Conservation (phyloP, 371 early-diverging fungal genomes). For the Enterospora canceri region DNA sequence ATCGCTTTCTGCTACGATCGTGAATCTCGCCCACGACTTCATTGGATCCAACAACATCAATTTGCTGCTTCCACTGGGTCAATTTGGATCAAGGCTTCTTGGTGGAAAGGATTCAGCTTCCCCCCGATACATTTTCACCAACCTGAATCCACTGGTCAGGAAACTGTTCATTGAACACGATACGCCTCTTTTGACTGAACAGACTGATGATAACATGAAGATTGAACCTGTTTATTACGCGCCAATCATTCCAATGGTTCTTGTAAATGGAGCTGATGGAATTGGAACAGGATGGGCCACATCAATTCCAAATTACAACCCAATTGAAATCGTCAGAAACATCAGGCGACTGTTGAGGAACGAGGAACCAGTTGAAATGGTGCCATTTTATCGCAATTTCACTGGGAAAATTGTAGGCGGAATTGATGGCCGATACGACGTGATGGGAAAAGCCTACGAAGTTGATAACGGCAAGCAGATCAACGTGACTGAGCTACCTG, state of each 20-base stretch:
- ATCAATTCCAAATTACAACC: constrained; percentile 68
- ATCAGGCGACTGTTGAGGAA: constrained; percentile 68
- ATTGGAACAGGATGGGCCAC: constrained; percentile 84
- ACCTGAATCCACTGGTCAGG: constrained; percentile 66
- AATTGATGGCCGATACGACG: constrained; percentile 61
- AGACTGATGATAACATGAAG: constrained; percentile 76
- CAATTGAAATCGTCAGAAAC: constrained; percentile 77
- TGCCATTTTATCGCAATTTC: constrained; percentile 91
- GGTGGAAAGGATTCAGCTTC: constrained; percentile 95
- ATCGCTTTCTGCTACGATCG: constrained; percentile 73
- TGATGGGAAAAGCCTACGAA: constrained; percentile 64
- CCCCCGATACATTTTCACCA: constrained; percentile 89
- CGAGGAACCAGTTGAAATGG: constrained; percentile 65
- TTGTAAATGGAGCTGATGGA: constrained; percentile 91
- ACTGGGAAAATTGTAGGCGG: constrained; percentile 57
- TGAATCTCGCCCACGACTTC: constrained; percentile 88
- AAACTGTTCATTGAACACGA: constrained; percentile 71
- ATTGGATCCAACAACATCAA: constrained; percentile 89
- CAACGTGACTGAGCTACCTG: constrained; percentile 80
- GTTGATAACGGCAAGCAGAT: constrained; percentile 63
- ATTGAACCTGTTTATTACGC: constrained; percentile 94
- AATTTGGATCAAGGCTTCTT: constrained; percentile 81
- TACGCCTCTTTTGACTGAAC: constrained; percentile 70
- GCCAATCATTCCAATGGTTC: constrained; percentile 85
- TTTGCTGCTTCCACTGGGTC: constrained; percentile 75